These are phyloP conservation scores for Venturia pyrina DNA, from an alignment of 2,329 filamentous ascomycete species.

Conservation along the genomic window DNA sequence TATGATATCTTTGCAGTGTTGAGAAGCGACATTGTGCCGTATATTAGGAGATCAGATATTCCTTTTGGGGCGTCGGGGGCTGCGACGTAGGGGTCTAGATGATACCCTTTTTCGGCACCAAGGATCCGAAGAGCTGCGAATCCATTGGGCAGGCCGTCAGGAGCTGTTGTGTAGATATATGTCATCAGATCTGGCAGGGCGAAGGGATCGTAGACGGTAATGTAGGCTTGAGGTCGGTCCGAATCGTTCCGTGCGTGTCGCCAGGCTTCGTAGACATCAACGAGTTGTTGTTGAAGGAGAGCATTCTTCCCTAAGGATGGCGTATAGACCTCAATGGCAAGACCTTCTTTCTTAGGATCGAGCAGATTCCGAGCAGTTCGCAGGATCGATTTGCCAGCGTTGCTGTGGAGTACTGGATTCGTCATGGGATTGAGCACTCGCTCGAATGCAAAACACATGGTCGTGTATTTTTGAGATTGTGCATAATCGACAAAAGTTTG, in stretches of 20 bases:
- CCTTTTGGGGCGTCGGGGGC: conserved; percentile 26
- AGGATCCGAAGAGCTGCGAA: conserved; percentile 31
- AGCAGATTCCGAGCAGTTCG: conserved; percentile 29
- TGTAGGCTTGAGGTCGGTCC: conserved; percentile 26
- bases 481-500: conserved; percentile 24
- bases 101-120: conserved; percentile 28
- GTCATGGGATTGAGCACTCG: conserved; percentile 31
- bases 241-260: conserved; percentile 25
- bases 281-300: conserved; percentile 23
- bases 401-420: conserved; percentile 28
- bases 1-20: conserved; percentile 24
- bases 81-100: conserved; percentile 32
- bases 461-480: conserved; percentile 23
- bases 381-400: conserved; percentile 27
- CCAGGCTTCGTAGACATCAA: conserved; percentile 30
- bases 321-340: conserved; percentile 26
- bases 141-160: conserved; percentile 23
- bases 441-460: conserved; percentile 29
- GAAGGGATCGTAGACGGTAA: conserved; percentile 33
- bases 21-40: conserved; percentile 29
- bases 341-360: conserved; percentile 23
- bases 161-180: conserved; percentile 29
- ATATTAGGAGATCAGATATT: conserved; percentile 29
- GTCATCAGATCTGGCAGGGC: conserved; percentile 29
- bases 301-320: conserved; percentile 23